phyloP scores from a whole-genome alignment of 139 green algal genomes.

The Dunaliella sp. region DNA sequence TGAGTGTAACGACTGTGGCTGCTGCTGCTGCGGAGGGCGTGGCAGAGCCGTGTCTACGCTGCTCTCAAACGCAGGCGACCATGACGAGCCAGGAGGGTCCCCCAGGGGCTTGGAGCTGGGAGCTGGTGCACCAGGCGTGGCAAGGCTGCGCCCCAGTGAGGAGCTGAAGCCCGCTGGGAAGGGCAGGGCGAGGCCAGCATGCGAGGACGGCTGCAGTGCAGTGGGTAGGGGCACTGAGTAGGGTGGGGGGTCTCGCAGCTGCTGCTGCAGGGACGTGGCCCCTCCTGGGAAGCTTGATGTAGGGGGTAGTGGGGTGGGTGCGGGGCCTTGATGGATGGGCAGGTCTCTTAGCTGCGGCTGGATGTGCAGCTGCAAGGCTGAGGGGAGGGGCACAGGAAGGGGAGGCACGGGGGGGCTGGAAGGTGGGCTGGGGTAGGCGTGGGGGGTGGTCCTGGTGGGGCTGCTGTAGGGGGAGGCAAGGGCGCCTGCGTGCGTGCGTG shows the following conservation, averaged over 20 bases:
- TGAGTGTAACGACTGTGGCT: no score
- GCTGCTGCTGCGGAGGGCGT: no score
- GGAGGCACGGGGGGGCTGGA: background rate
- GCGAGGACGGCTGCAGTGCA: background rate
- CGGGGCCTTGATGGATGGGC: background rate
- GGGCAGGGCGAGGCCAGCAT: no score
- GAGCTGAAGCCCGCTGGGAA: no score
- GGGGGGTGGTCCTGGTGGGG: background rate
- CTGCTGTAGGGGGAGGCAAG: background rate
- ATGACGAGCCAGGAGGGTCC: no score
- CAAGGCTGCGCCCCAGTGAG: no score
- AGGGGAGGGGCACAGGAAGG: slow-evolving; percentile 1
- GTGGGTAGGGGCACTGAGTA: background rate
- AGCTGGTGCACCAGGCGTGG: no score
- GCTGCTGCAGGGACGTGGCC: background rate
- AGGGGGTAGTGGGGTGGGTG: background rate
- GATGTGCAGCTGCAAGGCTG: background rate
- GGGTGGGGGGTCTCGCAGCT: background rate
- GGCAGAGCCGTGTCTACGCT: no score
- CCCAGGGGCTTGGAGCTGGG: no score
- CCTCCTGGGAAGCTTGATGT: background rate
- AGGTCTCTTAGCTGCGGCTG: background rate
- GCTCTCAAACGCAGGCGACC: no score
- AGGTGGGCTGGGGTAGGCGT: background rate
- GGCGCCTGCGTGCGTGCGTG: no score